Evolutionary conservation across 2,329 filamentous ascomycete genomes (phyloP).

Genomic region (Amauroascus verrucosus): DNA sequence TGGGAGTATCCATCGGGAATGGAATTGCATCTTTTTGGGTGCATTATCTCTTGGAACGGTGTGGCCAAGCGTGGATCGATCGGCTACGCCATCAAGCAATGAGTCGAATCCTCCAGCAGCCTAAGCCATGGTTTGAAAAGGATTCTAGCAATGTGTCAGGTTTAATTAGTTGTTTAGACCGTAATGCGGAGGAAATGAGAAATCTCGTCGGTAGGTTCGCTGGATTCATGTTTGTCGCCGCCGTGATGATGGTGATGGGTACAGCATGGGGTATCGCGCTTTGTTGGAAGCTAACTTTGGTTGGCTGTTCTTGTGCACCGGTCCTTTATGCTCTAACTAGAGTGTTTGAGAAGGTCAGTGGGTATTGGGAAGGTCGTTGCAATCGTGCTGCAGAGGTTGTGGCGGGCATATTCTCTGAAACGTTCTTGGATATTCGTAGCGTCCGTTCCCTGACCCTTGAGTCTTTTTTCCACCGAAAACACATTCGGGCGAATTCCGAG

Average conservation of each 20-base stretch:
- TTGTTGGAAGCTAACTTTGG: conserved; percentile 71
- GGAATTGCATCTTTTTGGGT: conserved; percentile 54
- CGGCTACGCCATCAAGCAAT: conserved; percentile 58
- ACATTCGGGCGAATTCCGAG: conserved; percentile 42
- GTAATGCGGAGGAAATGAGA: conserved; percentile 77
- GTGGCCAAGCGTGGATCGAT: conserved; percentile 68
- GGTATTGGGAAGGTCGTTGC: conserved; percentile 60
- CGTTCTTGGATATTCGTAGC: conserved; percentile 67
- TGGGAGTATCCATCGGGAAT: conserved; percentile 58
- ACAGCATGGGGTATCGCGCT: conserved; percentile 62
- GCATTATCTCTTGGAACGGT: conserved; percentile 61
- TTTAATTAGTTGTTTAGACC: conserved; percentile 63
- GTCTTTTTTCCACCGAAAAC: conserved; percentile 56
- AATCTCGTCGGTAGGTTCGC: conserved; percentile 71
- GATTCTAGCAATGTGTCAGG: conserved; percentile 53
- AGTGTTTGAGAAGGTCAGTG: conserved; percentile 54
- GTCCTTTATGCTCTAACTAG: conserved; percentile 57
- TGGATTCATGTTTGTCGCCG: conserved; percentile 56
- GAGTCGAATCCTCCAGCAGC: conserved; percentile 61
- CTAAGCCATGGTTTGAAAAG: conserved; percentile 66
- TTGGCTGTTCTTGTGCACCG: conserved; percentile 59
- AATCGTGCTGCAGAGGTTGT: conserved; percentile 53
- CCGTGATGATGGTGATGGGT: conserved; percentile 57
- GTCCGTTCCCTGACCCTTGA: conserved; percentile 69
- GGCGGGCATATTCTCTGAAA: conserved; percentile 59